Base-by-base conservation (phyloP, 208 protist genomes). In the Herpetomonas muscarum region DNA sequence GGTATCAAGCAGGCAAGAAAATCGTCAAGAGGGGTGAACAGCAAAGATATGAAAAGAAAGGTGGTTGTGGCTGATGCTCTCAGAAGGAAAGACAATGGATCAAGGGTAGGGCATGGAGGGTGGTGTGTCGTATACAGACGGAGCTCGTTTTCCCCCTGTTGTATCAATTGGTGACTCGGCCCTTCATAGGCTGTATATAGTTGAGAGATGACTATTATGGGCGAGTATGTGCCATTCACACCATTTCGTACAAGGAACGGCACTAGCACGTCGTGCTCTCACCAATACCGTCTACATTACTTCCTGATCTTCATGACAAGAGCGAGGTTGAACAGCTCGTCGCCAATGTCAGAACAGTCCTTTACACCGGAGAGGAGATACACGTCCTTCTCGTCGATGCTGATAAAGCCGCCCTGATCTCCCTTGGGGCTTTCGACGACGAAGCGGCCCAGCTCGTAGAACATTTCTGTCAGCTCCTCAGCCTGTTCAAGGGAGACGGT, bases 401-500 rank as follows among this genome's bases (percentile, higher is more conserved):
- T 89, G 72, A 93, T 85, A 41, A 87, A 91, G 25, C 82, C 82
- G 34, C 74, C 74, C 53, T 77, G 68, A 42, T 90, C 81, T 15
- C 83, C 81, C 56, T 90, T 93, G 12, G 67, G 61, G 21, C 46
- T 77, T 37, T 92, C 81, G 48, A 87, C 74, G 10, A 89, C 76
- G 50, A 89, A 89, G 24, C 85, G 72, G 34, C 81, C 85, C 0
- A 92, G 72, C 54, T 92, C 85, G 47, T 89, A 89, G 56, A 92
- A 87, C 31, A 83, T 54, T 46, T 89, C 81, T 21, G 78, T 87
- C 47, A 92, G 70, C 44, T 92, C 85, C 58, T 89, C 85, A 1
- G 58, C 67, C 45, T 88, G 66, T 55, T 92, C 85, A 0, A 87
- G 46, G 12, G 80, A 72, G 25, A 91, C 74, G 10, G 67, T 56